Evolutionary conservation across 2,329 filamentous ascomycete genomes (phyloP).

Genomic region (Cucurbitaria berberidis): DNA sequence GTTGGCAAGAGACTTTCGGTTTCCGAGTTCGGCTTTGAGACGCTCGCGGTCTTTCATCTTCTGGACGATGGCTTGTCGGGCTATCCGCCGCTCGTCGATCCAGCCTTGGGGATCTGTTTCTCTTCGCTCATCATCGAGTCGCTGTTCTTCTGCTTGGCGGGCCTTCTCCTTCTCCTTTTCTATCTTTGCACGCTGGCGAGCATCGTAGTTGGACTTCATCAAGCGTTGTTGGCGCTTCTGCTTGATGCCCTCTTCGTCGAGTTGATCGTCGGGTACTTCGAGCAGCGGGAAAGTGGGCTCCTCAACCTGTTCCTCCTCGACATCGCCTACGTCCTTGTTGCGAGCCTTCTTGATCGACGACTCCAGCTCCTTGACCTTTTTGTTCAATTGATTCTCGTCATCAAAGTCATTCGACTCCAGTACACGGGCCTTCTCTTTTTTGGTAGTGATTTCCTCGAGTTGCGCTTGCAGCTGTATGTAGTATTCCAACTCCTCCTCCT

Average conservation of each 20-base stretch:
- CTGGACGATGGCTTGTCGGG: constrained; percentile 72
- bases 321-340: constrained; percentile 88
- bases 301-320: constrained; percentile 78
- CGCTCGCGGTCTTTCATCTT: constrained; percentile 94
- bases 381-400: constrained; percentile 85
- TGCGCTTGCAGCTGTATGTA: constrained; percentile 81
- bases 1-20: constrained; percentile 93
- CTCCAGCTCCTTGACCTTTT: constrained; percentile 85
- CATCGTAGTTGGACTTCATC: constrained; percentile 94
- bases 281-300: constrained; percentile 85
- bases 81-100: constrained; percentile 80
- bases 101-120: constrained; percentile 85
- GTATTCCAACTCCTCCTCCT: constrained; percentile 94
- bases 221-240: constrained; percentile 91
- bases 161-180: constrained; percentile 95
- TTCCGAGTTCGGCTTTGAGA: constrained; percentile 91
- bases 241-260: constrained; percentile 90
- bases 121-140: constrained; percentile 81
- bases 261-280: constrained; percentile 86
- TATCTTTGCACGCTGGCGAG: constrained; percentile 88
- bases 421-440: constrained; percentile 78
- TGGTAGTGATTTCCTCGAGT: constrained; percentile 77
- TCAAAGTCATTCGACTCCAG: constrained; percentile 91
- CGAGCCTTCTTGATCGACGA: constrained; percentile 86
- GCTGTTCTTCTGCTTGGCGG: constrained; percentile 79